These are phyloP conservation scores for Solanum microdontum DNA, from an alignment of 257 asterid genomes.

Conservation along the genomic window DNA sequence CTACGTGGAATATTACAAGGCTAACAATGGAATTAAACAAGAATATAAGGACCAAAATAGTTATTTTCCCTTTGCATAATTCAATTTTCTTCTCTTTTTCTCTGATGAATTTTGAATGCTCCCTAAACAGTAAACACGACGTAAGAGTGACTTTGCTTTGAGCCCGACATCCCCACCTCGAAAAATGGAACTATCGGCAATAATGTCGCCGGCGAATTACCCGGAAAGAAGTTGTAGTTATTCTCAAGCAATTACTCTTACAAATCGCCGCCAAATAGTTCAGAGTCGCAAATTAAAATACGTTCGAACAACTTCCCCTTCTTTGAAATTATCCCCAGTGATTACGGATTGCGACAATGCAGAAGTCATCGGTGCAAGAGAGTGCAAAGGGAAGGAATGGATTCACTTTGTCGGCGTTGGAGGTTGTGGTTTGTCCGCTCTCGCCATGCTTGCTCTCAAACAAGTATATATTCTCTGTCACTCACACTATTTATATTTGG, in stretches of 20 bases:
- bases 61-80: background rate
- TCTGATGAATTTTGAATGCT: background rate
- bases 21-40: background rate
- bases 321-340: background rate
- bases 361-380: background rate
- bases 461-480: background rate
- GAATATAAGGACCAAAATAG: background rate
- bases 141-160: background rate
- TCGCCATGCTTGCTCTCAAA: conserved; percentile 29
- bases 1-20: background rate
- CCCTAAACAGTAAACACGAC: background rate
- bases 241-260: background rate
- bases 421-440: conserved; percentile 31
- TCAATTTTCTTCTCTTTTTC: background rate
- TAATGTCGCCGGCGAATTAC: background rate
- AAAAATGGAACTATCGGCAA: conserved; percentile 11
- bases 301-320: background rate
- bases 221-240: background rate
- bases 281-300: background rate
- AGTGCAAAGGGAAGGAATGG: conserved; percentile 4
- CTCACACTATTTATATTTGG: background rate
- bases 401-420: conserved; percentile 34
- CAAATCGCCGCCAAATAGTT: background rate
- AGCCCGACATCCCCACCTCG: background rate
- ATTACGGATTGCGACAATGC: background rate